phyloP scores from a whole-genome alignment of 768 basidiomycete genomes.

The Russula lepida region DNA sequence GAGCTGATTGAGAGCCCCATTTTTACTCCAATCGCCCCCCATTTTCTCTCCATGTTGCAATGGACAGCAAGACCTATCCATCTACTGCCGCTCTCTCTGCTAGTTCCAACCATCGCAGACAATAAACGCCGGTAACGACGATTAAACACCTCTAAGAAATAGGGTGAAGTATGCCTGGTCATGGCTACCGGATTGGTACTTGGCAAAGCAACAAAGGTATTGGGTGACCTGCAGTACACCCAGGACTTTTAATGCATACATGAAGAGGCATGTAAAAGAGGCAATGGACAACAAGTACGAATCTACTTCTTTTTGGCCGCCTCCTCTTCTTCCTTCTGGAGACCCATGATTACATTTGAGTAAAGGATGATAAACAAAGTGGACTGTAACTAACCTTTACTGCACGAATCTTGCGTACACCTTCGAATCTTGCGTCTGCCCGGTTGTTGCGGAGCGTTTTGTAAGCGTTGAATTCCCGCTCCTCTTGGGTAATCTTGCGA shows the following conservation, averaged over 20 bases:
- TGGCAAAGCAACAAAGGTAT: too few relatives aligned
- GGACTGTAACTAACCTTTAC: conserved; percentile 55
- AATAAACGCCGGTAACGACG: too few relatives aligned
- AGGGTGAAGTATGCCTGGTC: too few relatives aligned
- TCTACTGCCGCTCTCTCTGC: too few relatives aligned
- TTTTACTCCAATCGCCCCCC: too few relatives aligned
- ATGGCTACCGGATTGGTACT: too few relatives aligned
- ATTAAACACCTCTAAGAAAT: too few relatives aligned
- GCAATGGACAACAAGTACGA: conserved; percentile 21
- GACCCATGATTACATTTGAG: conserved; percentile 21
- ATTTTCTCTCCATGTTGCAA: too few relatives aligned
- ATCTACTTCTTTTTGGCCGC: conserved; percentile 83
- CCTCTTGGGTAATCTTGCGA: conserved; percentile 86
- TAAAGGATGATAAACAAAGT: neutral
- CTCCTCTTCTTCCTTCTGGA: conserved; percentile 84
- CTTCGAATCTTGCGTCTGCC: conserved; percentile 76
- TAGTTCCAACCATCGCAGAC: too few relatives aligned
- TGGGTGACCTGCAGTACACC: conserved; percentile 26
- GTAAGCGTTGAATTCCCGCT: conserved; percentile 86
- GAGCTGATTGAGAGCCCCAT: too few relatives aligned
- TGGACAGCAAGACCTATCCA: too few relatives aligned
- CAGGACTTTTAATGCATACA: conserved; percentile 33
- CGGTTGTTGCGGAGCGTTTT: conserved; percentile 79
- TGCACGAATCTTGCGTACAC: conserved; percentile 77
- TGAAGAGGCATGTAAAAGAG: conserved; percentile 21